These are phyloP conservation scores for Ophiocytium majus DNA, from an alignment of 352 stramenopile species.

Conservation along the genomic window DNA sequence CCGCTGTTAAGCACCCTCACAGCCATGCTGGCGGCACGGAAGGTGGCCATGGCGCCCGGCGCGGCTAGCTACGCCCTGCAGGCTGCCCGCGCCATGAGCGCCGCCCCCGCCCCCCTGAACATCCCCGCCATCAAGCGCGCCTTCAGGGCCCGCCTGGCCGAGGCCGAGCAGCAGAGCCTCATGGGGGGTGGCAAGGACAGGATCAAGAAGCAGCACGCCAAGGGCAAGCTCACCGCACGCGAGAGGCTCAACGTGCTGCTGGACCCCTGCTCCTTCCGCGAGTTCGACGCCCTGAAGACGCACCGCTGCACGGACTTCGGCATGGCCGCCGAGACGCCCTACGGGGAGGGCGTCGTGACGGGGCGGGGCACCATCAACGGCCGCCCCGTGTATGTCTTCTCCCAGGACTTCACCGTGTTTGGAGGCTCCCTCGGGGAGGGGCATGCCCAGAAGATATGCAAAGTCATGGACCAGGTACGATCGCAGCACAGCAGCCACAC, in stretches of 20 bases:
- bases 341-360: slow-evolving; percentile 89
- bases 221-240: slow-evolving; percentile 92
- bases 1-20: too few relatives aligned
- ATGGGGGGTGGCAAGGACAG: slow-evolving; percentile 76
- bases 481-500: too few relatives aligned
- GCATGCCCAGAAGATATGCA: slow-evolving; percentile 96
- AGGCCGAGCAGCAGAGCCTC: slow-evolving; percentile 70
- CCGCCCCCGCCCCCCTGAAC: slow-evolving; percentile 25
- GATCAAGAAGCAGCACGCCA: slow-evolving; percentile 84
- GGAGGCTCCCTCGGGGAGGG: slow-evolving; percentile 90
- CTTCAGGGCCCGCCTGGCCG: slow-evolving; percentile 58
- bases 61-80: not conserved
- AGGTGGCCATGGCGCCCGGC: not conserved
- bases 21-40: not conserved
- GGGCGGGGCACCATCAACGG: slow-evolving; percentile 89
- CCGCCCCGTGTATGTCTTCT: slow-evolving; percentile 92
- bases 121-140: slow-evolving; percentile 55
- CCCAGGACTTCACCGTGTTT: slow-evolving; percentile 96
- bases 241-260: slow-evolving; percentile 92
- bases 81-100: not conserved
- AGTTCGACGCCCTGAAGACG: slow-evolving; percentile 92
- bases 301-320: slow-evolving; percentile 95
- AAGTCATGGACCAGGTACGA: slow-evolving; percentile 93
- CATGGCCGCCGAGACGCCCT: slow-evolving; percentile 84
- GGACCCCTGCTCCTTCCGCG: slow-evolving; percentile 88